A percentile compares a stretch with the other conserved stretches of the same genome.
Conservation (phyloP, 2,329 filamentous ascomycete species). For the Fusarium ramigenum region DNA sequence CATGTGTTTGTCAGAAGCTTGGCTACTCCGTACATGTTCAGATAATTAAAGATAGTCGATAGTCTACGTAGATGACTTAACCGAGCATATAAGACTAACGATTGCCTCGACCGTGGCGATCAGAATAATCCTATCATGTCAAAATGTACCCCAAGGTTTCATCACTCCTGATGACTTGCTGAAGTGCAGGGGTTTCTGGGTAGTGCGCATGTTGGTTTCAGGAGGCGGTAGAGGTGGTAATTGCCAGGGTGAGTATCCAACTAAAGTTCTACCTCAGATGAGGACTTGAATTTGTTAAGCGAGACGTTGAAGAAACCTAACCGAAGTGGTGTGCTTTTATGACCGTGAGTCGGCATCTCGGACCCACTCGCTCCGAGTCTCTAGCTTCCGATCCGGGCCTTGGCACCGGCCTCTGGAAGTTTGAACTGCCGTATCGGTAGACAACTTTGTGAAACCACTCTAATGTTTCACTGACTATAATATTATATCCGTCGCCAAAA, state of each 20-base stretch:
- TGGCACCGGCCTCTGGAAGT: background rate
- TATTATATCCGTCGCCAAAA: background rate
- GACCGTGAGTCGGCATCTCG: background rate
- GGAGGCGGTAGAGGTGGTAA: constrained; percentile 25
- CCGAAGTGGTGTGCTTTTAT: background rate
- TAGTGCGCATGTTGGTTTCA: constrained; percentile 19
- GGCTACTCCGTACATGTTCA: background rate
- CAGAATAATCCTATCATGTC: background rate
- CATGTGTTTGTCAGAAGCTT: background rate
- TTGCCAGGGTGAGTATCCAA: constrained; percentile 14
- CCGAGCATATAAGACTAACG: too few species aligned
- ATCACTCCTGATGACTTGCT: constrained; percentile 7
- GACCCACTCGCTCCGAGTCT: constrained; percentile 8
- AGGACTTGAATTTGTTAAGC: background rate
- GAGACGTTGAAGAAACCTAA: background rate
- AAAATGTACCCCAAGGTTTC: background rate
- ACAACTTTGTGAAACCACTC: background rate
- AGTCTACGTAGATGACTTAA: background rate
- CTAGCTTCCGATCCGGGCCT: background rate
- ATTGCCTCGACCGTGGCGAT: background rate
- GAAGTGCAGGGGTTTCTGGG: constrained; percentile 7
- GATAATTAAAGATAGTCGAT: background rate
- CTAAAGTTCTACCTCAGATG: background rate
- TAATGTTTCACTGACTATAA: background rate
- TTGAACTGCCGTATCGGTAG: background rate